A percentile compares a stretch with the other conserved stretches of the same genome.
Evolutionary conservation across 1,284 basidiomycete genomes (phyloP).

Genomic region (Trichosporon inkin): DNA sequence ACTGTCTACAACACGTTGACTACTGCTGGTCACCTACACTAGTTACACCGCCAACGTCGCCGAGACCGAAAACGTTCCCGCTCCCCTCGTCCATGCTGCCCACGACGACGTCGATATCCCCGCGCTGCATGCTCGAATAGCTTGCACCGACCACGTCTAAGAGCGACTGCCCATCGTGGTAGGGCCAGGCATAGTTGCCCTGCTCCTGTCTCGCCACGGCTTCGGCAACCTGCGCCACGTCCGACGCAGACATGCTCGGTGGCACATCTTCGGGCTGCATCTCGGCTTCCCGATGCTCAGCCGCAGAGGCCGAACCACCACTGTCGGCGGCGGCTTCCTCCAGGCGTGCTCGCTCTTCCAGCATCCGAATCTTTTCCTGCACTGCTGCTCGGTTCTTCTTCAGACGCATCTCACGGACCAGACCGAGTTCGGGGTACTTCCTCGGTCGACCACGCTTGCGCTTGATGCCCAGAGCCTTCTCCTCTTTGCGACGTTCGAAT

Average conservation of each 20-base stretch:
- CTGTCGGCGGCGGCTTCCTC: background rate
- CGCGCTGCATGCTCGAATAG: slow-evolving; percentile 5
- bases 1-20: slow-evolving; percentile 2
- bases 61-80: slow-evolving; percentile 17
- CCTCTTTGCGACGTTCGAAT: slow-evolving; percentile 29
- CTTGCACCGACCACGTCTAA: slow-evolving; percentile 34
- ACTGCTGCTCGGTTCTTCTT: slow-evolving; percentile 42
- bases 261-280: background rate
- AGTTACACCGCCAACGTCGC: slow-evolving; percentile 6
- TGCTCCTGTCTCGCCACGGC: slow-evolving; percentile 18
- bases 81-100: slow-evolving; percentile 1
- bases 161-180: slow-evolving; percentile 34
- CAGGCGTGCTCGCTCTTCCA: slow-evolving; percentile 20
- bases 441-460: slow-evolving; percentile 39
- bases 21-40: background rate
- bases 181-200: slow-evolving; percentile 31
- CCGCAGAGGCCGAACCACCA: background rate
- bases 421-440: slow-evolving; percentile 42
- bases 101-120: slow-evolving; percentile 3
- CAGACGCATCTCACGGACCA: slow-evolving; percentile 46
- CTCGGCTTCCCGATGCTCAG: background rate
- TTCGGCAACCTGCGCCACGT: slow-evolving; percentile 20
- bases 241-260: slow-evolving; percentile 3
- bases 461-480: slow-evolving; percentile 35
- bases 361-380: slow-evolving; percentile 29